A percentile compares a stretch with the other conserved stretches of the same genome.
These are phyloP conservation scores for Lavandula angustifolia DNA, from an alignment of 257 asterid species.

Conservation along the genomic window DNA sequence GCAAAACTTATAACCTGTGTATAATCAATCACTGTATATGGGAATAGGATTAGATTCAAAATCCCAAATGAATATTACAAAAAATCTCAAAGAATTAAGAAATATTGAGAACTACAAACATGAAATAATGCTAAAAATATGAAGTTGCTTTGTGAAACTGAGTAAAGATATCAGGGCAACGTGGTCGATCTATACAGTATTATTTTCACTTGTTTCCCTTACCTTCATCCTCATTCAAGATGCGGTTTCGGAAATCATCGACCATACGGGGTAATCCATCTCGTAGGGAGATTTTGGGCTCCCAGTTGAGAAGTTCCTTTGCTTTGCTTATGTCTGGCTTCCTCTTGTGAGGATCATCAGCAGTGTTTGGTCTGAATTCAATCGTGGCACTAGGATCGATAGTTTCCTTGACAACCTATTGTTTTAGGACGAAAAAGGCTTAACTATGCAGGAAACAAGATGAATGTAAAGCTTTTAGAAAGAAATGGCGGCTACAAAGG, in stretches of 20 bases:
- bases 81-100: constrained; percentile 17
- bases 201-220: constrained; percentile 55
- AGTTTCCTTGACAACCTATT: constrained; percentile 90
- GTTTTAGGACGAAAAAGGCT: constrained; percentile 22
- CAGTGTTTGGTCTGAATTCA: constrained; percentile 85
- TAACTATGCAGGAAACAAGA: background rate
- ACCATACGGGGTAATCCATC: constrained; percentile 96
- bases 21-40: constrained; percentile 30
- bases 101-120: constrained; percentile 18
- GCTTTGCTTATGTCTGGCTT: constrained; percentile 95
- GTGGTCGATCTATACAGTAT: constrained; percentile 36
- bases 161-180: background rate
- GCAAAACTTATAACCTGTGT: background rate
- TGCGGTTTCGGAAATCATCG: constrained; percentile 82
- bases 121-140: constrained; percentile 18
- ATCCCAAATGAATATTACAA: constrained; percentile 35
- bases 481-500: background rate
- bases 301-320: constrained; percentile 92
- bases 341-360: constrained; percentile 97
- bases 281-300: constrained; percentile 75
- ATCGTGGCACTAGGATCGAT: constrained; percentile 85
- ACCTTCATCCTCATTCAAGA: constrained; percentile 96
- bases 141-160: constrained; percentile 13
- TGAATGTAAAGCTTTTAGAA: background rate
- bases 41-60: constrained; percentile 19